Conservation (phyloP, 306 rosid species). For the Begonia peltatifolia region DNA sequence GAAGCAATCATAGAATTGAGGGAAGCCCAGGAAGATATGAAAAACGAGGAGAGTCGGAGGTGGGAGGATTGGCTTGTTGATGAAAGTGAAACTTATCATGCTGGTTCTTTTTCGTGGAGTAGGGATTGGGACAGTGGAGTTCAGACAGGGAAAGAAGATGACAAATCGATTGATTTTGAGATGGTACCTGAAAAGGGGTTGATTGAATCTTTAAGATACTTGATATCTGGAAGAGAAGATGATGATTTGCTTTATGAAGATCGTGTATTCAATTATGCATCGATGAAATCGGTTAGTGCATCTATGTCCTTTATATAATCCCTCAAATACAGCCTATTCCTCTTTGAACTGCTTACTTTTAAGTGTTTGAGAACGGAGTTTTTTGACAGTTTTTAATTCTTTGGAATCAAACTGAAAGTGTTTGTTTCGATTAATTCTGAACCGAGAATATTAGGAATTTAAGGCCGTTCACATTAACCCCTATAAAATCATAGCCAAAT, state of each 20-base stretch:
- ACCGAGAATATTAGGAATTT: too few relatives aligned
- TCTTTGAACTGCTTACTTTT: too few relatives aligned
- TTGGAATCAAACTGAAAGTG: too few relatives aligned
- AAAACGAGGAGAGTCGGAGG: slow-evolving; percentile 39
- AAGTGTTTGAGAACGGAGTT: too few relatives aligned
- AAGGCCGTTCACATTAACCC: too few relatives aligned
- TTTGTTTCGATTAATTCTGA: too few relatives aligned
- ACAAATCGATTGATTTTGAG: slow-evolving; percentile 19
- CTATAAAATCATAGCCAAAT: too few relatives aligned
- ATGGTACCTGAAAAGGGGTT: slow-evolving; percentile 28
- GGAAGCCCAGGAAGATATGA: slow-evolving; percentile 61
- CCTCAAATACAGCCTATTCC: too few relatives aligned
- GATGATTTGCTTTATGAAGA: slow-evolving; percentile 86
- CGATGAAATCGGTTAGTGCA: slow-evolving; percentile 58
- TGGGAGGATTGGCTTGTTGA: slow-evolving; percentile 92
- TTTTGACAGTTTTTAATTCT: too few relatives aligned
- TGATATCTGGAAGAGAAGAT: slow-evolving; percentile 40
- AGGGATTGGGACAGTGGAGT: slow-evolving; percentile 35
- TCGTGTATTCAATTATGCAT: slow-evolving; percentile 81
- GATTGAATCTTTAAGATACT: slow-evolving; percentile 34
- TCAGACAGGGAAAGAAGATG: slow-evolving; percentile 20
- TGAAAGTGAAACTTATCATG: slow-evolving; percentile 11
- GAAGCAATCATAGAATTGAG: slow-evolving; percentile 74
- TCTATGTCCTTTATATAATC: not conserved
- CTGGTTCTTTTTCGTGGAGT: slow-evolving; percentile 21